Percentiles rank a stretch among this genome's conserved stretches.
These are phyloP conservation scores for Sporisorium reilianum DNA, from an alignment of 1,284 basidiomycete genomes.

Conservation along the genomic window DNA sequence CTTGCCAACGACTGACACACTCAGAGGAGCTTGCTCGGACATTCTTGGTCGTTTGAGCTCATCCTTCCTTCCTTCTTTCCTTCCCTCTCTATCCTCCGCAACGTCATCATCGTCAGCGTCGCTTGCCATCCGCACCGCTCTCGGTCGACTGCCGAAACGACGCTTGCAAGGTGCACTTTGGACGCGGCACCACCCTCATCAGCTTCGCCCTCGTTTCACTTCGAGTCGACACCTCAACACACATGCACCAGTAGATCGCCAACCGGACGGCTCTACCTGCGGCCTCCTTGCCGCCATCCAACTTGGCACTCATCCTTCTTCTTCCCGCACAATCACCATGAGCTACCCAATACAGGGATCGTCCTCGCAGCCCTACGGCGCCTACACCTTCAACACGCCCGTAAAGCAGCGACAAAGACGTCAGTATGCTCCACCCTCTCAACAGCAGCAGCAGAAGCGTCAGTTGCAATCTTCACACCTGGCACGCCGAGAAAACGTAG, in stretches of 20 bases:
- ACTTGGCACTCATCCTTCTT: background rate
- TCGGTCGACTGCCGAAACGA: background rate
- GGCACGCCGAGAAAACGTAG: conserved; percentile 33
- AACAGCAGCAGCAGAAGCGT: conserved; percentile 21
- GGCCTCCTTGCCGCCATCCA: conserved; percentile 6
- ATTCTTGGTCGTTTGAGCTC: background rate
- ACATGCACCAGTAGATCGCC: conserved; percentile 12
- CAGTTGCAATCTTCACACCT: conserved; percentile 5
- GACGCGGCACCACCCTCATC: background rate
- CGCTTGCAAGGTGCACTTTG: background rate
- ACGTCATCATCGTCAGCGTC: background rate
- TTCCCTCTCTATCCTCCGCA: background rate
- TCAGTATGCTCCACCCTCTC: background rate
- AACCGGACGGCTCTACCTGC: background rate
- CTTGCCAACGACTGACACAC: background rate
- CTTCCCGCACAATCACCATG: conserved; percentile 10
- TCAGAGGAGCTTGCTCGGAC: background rate
- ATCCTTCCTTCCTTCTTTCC: background rate
- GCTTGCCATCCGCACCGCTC: background rate
- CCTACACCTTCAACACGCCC: conserved; percentile 46
- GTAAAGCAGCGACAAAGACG: conserved; percentile 30
- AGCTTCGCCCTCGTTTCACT: background rate
- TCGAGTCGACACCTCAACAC: background rate
- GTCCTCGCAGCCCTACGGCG: conserved; percentile 43
- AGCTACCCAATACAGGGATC: conserved; percentile 53